Evolutionary conservation across 352 stramenopile genomes (phyloP), one percentile per base, ranked within the genome.

Genomic region (Pythium insidiosum): DNA sequence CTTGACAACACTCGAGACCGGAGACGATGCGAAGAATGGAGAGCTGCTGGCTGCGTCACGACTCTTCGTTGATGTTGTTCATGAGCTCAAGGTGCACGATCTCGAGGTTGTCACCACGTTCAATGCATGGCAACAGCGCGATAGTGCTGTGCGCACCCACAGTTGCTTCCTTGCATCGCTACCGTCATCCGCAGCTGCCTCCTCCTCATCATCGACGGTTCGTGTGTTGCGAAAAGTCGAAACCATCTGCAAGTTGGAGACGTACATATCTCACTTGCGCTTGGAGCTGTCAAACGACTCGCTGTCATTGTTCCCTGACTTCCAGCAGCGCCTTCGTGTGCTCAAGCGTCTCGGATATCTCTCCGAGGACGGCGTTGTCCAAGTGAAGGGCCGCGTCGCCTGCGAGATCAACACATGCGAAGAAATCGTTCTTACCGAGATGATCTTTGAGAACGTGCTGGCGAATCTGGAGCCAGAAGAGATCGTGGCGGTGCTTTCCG

Each of bases 361-460:
- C 38, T 91, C 80, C 0, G 60, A 75, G 1, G 80, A 88, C 40
- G 76, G 77, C 13, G 73, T 91, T 11, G 93, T 99, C 26, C 85
- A 95, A 41, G 72, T 89, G 25, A 99, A 99, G 61, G 97, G 97
- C 16, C 80, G 95, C 19, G 95, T 99, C 9, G 95, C 95, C 2
- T 99, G 95, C 52, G 95, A 99, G 72, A 92, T 99, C 36, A 98
- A 98, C 71, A 98, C 94, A 3, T 98, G 94, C 50, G 93, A 99
- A 50, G 95, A 98, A 47, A 68, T 99, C 9, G 88, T 99, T 47
- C 70, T 98, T 15, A 99, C 96, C 0, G 97, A 99, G 68, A 97
- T 99, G 79, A 95, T 99, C 25, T 99, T 99, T 59, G 94, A 98
- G 58, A 98, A 98, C 40, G 84, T 99, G 19, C 60, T 99, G 20